A percentile compares a stretch with the other conserved stretches of the same genome.
Conservation (phyloP, 1,139 yeast species). For the Hemisphaericaspora lyxosophila region DNA sequence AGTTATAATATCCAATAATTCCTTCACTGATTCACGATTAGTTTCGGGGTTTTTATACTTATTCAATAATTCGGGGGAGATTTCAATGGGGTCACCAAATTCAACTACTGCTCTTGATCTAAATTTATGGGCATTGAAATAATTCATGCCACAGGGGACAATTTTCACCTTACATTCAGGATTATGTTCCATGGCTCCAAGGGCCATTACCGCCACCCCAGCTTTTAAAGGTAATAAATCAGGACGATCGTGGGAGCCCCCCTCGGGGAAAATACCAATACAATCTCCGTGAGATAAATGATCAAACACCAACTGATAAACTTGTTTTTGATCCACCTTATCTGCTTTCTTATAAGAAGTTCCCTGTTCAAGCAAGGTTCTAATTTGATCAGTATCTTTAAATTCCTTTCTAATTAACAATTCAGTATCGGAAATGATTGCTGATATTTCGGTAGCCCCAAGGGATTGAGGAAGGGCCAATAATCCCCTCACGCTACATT, state of each 20-base stretch:
- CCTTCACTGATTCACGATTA: constrained; percentile 69
- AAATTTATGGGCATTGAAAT: constrained; percentile 93
- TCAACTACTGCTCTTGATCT: constrained; percentile 93
- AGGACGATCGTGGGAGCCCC: constrained; percentile 94
- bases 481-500: constrained; percentile 67
- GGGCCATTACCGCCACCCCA: constrained; percentile 97
- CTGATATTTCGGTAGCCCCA: constrained; percentile 73
- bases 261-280: constrained; percentile 96
- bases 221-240: constrained; percentile 90
- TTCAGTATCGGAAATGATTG: constrained; percentile 73
- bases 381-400: constrained; percentile 49
- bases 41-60: constrained; percentile 57
- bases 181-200: constrained; percentile 79
- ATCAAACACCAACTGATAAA: constrained; percentile 77
- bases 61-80: constrained; percentile 61
- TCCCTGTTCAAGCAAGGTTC: constrained; percentile 47
- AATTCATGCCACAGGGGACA: constrained; percentile 96
- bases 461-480: constrained; percentile 76
- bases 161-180: constrained; percentile 76
- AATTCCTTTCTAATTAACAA: constrained; percentile 71
- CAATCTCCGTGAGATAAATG: constrained; percentile 80
- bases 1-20: constrained; percentile 67
- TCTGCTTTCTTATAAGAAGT: constrained; percentile 72
- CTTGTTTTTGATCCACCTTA: constrained; percentile 80
- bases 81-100: constrained; percentile 85